Conservation (phyloP, 179 eudicot species). For the Sideroxylon spinosum region DNA sequence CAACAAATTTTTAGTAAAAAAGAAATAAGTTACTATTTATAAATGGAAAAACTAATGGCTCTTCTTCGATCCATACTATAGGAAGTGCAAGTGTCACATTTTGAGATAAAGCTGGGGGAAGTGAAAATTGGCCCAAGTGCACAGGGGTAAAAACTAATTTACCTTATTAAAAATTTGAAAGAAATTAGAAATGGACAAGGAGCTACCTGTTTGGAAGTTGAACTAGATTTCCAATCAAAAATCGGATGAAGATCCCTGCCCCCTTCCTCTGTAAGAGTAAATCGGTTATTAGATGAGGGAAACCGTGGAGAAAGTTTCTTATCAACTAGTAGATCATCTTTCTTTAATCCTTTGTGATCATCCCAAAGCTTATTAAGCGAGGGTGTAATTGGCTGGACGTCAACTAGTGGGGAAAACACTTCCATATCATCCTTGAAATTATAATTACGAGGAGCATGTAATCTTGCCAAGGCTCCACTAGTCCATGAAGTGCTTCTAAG, state of each 20-base stretch:
- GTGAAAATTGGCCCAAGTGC: no score
- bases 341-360: slow-evolving; percentile 43
- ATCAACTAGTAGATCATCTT: slow-evolving; percentile 42
- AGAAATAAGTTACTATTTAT: no score
- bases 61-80: no score
- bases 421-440: slow-evolving; percentile 91
- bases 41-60: no score
- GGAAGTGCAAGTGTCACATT: no score
- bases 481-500: slow-evolving; percentile 47
- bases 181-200: background rate
- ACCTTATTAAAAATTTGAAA: no score
- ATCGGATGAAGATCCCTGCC: slow-evolving; percentile 39
- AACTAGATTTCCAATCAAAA: slow-evolving; percentile 66
- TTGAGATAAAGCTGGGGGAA: no score
- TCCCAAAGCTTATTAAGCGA: slow-evolving; percentile 75
- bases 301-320: slow-evolving; percentile 38
- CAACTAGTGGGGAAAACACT: slow-evolving; percentile 91
- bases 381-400: slow-evolving; percentile 83
- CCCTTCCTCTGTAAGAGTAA: slow-evolving; percentile 46
- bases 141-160: no score
- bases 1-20: no score
- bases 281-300: slow-evolving; percentile 39
- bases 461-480: slow-evolving; percentile 64
- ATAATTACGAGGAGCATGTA: slow-evolving; percentile 59
- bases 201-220: slow-evolving; percentile 59